phyloP scores from a whole-genome alignment of 163 green algal genomes.

The Chloromonas sp. region DNA sequence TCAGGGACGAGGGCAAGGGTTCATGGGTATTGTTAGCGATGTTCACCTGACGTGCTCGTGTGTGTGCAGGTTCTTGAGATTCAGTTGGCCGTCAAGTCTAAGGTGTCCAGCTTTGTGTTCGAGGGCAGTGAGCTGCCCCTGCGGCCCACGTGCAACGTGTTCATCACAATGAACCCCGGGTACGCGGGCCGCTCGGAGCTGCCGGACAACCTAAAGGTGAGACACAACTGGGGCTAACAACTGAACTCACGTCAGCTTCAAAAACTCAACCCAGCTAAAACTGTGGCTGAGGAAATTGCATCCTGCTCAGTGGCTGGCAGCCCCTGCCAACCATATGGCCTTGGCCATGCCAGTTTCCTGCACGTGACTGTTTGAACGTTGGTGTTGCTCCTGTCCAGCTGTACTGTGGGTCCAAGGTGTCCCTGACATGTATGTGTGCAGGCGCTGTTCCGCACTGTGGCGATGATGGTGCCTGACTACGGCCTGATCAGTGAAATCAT shows the following conservation, averaged over 20 bases:
- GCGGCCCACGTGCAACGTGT: slow-evolving; percentile 64
- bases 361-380: too few relatives aligned
- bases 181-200: slow-evolving; percentile 27
- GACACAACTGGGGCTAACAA: too few relatives aligned
- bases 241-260: too few relatives aligned
- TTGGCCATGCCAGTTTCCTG: too few relatives aligned
- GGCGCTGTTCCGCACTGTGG: slow-evolving; percentile 64
- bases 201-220: slow-evolving; percentile 72
- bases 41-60: background rate
- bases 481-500: slow-evolving; percentile 62
- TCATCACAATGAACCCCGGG: slow-evolving; percentile 82
- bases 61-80: slow-evolving; percentile 61
- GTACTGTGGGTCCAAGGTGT: background rate
- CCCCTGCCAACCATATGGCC: too few relatives aligned
- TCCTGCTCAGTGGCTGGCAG: too few relatives aligned
- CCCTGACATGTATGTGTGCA: slow-evolving; percentile 2
- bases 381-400: too few relatives aligned
- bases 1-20: background rate
- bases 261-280: too few relatives aligned
- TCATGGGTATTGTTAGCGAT: background rate
- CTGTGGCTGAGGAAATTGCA: too few relatives aligned
- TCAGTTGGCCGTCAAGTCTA: slow-evolving; percentile 71
- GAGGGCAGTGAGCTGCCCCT: slow-evolving; percentile 72
- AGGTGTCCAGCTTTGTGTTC: slow-evolving; percentile 72
- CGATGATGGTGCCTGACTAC: slow-evolving; percentile 73